phyloP scores from a whole-genome alignment of 768 basidiomycete species.

The Tricholoma bakamatsutake region DNA sequence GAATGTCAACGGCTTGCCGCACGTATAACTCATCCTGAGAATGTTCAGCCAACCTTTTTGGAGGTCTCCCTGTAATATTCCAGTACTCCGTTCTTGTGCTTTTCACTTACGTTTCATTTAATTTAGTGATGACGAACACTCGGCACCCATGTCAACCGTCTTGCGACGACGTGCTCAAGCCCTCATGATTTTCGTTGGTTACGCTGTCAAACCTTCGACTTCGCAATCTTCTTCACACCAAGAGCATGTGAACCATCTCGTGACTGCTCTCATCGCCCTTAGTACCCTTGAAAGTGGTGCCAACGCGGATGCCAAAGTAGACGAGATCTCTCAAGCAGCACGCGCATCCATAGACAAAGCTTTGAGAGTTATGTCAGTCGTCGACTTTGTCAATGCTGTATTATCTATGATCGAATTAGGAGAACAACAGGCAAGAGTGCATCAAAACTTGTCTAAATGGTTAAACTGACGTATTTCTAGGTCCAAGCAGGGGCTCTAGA shows the following conservation, averaged over 20 bases:
- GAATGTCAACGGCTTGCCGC: slow-evolving; percentile 59
- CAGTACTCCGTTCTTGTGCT: not conserved
- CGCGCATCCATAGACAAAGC: slow-evolving; percentile 46
- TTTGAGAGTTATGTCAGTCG: slow-evolving; percentile 61
- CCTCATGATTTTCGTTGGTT: slow-evolving; percentile 58
- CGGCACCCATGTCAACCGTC: slow-evolving; percentile 34
- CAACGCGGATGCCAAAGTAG: slow-evolving; percentile 29
- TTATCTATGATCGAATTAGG: slow-evolving; percentile 49
- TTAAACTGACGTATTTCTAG: slow-evolving; percentile 27
- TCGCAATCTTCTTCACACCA: slow-evolving; percentile 16
- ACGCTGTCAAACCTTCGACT: slow-evolving; percentile 36
- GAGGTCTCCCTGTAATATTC: slow-evolving; percentile 47
- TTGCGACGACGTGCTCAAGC: slow-evolving; percentile 61
- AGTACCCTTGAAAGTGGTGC: slow-evolving; percentile 29
- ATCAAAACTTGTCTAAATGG: not conserved
- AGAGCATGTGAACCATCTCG: slow-evolving; percentile 33
- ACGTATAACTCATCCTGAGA: slow-evolving; percentile 33
- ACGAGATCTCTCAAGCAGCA: slow-evolving; percentile 41
- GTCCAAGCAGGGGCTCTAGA: slow-evolving; percentile 64
- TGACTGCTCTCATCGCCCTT: slow-evolving; percentile 45
- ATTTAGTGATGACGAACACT: slow-evolving; percentile 55
- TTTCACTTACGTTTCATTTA: not conserved
- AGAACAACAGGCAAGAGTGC: slow-evolving; percentile 42
- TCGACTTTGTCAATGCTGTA: slow-evolving; percentile 59
- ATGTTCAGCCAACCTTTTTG: slow-evolving; percentile 42